These are phyloP conservation scores for Chlamydomonas sphaeroides DNA, from an alignment of 139 green algal species.

Conservation along the genomic window DNA sequence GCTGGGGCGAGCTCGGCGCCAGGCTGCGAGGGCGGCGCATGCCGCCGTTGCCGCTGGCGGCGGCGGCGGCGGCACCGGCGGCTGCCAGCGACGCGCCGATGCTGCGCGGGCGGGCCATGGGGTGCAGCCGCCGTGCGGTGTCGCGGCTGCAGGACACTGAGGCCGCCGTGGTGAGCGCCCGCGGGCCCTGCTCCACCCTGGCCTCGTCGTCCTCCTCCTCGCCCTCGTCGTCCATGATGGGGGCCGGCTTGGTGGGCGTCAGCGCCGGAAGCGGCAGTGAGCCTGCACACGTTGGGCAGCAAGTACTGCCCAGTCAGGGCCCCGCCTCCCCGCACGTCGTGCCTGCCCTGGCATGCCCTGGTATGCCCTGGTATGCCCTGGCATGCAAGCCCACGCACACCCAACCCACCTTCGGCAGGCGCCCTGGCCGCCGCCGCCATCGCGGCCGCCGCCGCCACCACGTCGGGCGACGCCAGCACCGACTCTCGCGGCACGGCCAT, in stretches of 20 bases:
- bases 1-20: too few relatives aligned
- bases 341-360: too few relatives aligned
- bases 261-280: background rate
- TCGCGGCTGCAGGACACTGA: background rate
- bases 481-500: background rate
- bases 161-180: background rate
- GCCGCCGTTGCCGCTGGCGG: too few relatives aligned
- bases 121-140: background rate
- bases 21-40: too few relatives aligned
- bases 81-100: background rate
- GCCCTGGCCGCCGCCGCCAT: background rate
- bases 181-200: too few relatives aligned
- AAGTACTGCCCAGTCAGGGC: too few relatives aligned
- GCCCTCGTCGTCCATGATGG: background rate
- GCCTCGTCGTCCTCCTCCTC: too few relatives aligned
- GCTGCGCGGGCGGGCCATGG: background rate
- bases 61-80: background rate
- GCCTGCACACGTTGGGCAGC: background rate
- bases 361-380: too few relatives aligned
- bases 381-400: too few relatives aligned
- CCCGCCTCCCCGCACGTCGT: too few relatives aligned
- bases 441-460: background rate
- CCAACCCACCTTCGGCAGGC: background rate
- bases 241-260: too few relatives aligned
- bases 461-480: background rate